These are phyloP conservation scores for Lecanicillium sp. DNA, from an alignment of 2,329 filamentous ascomycete species.

Conservation along the genomic window DNA sequence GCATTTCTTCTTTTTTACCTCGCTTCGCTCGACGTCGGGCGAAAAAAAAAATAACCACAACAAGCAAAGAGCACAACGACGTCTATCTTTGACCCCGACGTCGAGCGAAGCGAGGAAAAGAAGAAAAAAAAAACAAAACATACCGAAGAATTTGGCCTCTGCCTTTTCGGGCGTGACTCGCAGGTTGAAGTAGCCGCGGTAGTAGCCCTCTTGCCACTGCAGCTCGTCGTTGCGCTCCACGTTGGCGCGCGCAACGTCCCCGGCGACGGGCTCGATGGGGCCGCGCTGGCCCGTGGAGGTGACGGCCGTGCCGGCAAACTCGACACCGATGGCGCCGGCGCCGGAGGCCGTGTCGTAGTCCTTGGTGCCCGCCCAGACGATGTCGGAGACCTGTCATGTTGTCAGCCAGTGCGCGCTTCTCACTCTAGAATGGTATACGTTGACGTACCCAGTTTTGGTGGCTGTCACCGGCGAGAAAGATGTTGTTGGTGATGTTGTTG, in stretches of 20 bases:
- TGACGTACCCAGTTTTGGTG: constrained; percentile 57
- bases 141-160: constrained; percentile 59
- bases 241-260: constrained; percentile 41
- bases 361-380: constrained; percentile 51
- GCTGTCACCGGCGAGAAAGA: constrained; percentile 65
- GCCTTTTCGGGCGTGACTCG: constrained; percentile 50
- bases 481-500: constrained; percentile 65
- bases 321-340: constrained; percentile 51
- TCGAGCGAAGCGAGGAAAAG: no score
- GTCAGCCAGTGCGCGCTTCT: background rate
- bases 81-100: no score
- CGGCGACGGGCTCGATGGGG: constrained; percentile 45
- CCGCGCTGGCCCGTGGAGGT: constrained; percentile 54
- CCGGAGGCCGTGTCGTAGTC: constrained; percentile 49
- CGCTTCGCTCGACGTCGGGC: no score
- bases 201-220: constrained; percentile 69
- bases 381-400: constrained; percentile 31
- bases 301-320: constrained; percentile 63
- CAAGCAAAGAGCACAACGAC: no score
- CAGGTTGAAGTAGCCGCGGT: constrained; percentile 66
- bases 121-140: constrained; percentile 23
- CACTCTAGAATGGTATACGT: background rate
- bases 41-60: no score
- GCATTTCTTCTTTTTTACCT: background rate
- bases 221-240: constrained; percentile 53